phyloP scores from a whole-genome alignment of 208 protist genomes.

The Strigomonas culicis region DNA sequence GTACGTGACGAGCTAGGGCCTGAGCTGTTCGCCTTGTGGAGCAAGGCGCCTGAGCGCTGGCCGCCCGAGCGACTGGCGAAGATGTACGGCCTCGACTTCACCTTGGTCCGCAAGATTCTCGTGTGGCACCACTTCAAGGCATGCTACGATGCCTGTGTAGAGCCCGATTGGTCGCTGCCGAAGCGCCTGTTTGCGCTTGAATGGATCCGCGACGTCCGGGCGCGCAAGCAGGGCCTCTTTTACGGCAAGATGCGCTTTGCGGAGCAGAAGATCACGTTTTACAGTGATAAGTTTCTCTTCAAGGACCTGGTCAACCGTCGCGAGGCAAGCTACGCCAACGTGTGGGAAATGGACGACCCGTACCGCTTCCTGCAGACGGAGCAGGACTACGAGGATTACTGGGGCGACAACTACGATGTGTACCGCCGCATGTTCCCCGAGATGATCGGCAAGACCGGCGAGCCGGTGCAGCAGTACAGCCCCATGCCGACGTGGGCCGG shows the following conservation, averaged over 20 bases:
- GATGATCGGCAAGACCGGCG: slow-evolving; percentile 89
- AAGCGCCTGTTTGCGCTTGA: slow-evolving; percentile 92
- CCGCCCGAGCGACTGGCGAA: slow-evolving; percentile 91
- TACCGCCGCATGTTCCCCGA: slow-evolving; percentile 93
- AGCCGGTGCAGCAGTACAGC: slow-evolving; percentile 93
- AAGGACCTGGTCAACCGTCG: slow-evolving; percentile 90
- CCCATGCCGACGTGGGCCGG: slow-evolving; percentile 91
- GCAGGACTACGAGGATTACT: slow-evolving; percentile 93
- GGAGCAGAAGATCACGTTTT: slow-evolving; percentile 93
- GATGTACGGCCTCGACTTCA: slow-evolving; percentile 94
- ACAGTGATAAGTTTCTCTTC: slow-evolving; percentile 93
- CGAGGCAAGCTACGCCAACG: slow-evolving; percentile 92
- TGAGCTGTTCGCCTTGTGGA: slow-evolving; percentile 92
- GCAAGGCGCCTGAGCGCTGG: slow-evolving; percentile 92
- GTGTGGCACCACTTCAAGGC: slow-evolving; percentile 94
- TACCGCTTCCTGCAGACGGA: slow-evolving; percentile 94
- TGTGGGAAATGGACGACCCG: slow-evolving; percentile 94
- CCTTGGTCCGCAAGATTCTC: slow-evolving; percentile 88
- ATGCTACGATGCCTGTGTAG: slow-evolving; percentile 93
- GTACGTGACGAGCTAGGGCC: slow-evolving; percentile 92
- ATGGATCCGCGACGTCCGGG: slow-evolving; percentile 90
- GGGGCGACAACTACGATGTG: slow-evolving; percentile 94
- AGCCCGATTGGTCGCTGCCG: slow-evolving; percentile 91
- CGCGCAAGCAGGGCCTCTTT: slow-evolving; percentile 87
- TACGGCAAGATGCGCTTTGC: slow-evolving; percentile 92